Conservation (phyloP, 177 flowering plant species). For the Vitis hybrid region DNA sequence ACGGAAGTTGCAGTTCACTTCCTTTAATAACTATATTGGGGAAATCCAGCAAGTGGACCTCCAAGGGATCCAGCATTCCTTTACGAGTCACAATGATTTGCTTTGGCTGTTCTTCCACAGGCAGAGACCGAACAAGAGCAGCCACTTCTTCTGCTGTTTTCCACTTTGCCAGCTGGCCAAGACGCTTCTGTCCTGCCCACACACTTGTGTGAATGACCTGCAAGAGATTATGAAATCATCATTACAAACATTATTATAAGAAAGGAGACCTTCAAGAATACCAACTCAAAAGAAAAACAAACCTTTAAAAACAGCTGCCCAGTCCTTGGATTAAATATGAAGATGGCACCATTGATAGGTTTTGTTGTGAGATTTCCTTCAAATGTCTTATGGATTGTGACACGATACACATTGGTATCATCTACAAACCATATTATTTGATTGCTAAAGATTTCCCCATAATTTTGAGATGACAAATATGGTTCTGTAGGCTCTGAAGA, state of each 20-base stretch:
- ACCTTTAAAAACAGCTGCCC: slow-evolving; percentile 99
- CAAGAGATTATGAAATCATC: slow-evolving; percentile 10
- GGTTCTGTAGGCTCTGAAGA: slow-evolving; percentile 99
- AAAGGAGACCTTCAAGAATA: not conserved
- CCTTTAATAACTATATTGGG: slow-evolving; percentile 99
- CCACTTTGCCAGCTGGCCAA: slow-evolving; percentile 99
- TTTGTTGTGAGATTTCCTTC: slow-evolving; percentile 99
- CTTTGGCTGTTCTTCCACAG: slow-evolving; percentile 99
- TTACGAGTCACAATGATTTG: slow-evolving; percentile 99
- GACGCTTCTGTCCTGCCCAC: slow-evolving; percentile 99
- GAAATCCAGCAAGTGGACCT: slow-evolving; percentile 97
- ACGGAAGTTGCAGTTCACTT: slow-evolving; percentile 97
- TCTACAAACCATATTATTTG: slow-evolving; percentile 99
- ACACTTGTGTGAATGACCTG: slow-evolving; percentile 99
- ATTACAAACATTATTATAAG: not conserved
- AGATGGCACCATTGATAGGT: slow-evolving; percentile 99
- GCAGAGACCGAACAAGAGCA: slow-evolving; percentile 96
- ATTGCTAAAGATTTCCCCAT: slow-evolving; percentile 99
- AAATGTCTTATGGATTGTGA: slow-evolving; percentile 97
- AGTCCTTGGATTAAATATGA: slow-evolving; percentile 98
- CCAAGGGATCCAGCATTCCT: slow-evolving; percentile 99
- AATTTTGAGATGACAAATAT: slow-evolving; percentile 95
- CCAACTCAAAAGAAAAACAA: not conserved
- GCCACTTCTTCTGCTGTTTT: slow-evolving; percentile 99
- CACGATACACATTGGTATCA: slow-evolving; percentile 99